These are phyloP conservation scores for Colletotrichum ledebouriae DNA, from an alignment of 2,329 filamentous ascomycete species.

Conservation along the genomic window DNA sequence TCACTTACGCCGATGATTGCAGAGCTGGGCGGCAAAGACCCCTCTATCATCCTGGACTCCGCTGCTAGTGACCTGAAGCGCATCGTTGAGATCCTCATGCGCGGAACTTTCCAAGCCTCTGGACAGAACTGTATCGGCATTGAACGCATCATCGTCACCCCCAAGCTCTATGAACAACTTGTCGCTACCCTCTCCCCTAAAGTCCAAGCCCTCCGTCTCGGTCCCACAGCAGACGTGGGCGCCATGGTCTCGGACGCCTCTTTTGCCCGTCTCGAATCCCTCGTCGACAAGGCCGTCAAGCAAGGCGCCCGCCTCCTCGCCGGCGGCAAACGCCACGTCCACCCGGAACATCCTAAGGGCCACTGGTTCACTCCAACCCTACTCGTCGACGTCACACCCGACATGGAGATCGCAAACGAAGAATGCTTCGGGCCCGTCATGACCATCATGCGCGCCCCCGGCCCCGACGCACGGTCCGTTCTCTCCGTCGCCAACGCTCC, in stretches of 20 bases:
- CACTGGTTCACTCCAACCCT: constrained; percentile 96
- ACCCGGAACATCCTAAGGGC: constrained; percentile 81
- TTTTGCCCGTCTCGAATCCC: constrained; percentile 80
- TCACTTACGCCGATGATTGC: constrained; percentile 88
- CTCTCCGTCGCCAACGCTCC: constrained; percentile 87
- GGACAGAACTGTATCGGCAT: constrained; percentile 99
- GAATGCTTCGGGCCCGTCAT: constrained; percentile 96
- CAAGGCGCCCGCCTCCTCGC: constrained; percentile 85
- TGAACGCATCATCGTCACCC: constrained; percentile 88
- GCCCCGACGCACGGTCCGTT: constrained; percentile 71
- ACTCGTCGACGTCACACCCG: constrained; percentile 86
- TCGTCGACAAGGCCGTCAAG: constrained; percentile 82
- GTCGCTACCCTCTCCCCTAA: constrained; percentile 78
- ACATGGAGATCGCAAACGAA: constrained; percentile 88
- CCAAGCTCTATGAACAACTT: constrained; percentile 80
- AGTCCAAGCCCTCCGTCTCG: constrained; percentile 81
- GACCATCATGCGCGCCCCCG: constrained; percentile 80
- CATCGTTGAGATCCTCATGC: constrained; percentile 86
- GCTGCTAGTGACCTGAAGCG: constrained; percentile 74
- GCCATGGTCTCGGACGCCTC: constrained; percentile 86
- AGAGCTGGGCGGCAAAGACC: constrained; percentile 95
- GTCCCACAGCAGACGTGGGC: constrained; percentile 85
- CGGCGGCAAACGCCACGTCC: constrained; percentile 79
- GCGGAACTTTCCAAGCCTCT: constrained; percentile 93
- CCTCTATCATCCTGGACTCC: constrained; percentile 89